Percentiles rank a stretch among this genome's conserved stretches.
Evolutionary conservation across 2,329 filamentous ascomycete species (phyloP).

Genomic region (Teratosphaeria pseudoeucalypti): DNA sequence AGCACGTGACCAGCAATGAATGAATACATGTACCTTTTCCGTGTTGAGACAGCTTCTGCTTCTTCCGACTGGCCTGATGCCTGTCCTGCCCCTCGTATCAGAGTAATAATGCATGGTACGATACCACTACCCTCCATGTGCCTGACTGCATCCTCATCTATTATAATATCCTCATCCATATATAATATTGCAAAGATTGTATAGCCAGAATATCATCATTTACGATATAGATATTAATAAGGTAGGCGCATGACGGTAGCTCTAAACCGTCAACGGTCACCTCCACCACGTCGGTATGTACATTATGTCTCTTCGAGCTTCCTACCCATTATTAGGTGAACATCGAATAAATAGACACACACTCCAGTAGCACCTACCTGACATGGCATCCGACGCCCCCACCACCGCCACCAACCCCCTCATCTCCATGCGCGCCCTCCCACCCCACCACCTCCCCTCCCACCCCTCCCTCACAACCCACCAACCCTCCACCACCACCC

Average conservation of each 20-base stretch:
- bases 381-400: background rate
- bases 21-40: background rate
- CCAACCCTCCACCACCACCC: conserved; percentile 13
- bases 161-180: no score
- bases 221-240: background rate
- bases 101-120: no score
- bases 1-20: background rate
- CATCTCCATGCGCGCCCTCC: conserved; percentile 24
- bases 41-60: background rate
- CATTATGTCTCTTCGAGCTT: no score
- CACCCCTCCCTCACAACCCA: conserved; percentile 20
- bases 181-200: background rate
- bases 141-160: no score
- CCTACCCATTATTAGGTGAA: no score
- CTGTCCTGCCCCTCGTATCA: background rate
- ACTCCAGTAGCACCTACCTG: background rate
- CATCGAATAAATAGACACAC: no score
- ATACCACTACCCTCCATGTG: no score
- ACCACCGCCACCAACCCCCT: background rate
- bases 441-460: conserved; percentile 22
- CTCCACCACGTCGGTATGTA: background rate
- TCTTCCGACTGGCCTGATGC: background rate
- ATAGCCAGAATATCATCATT: background rate
- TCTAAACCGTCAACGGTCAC: background rate
- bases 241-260: background rate